Evolutionary conservation across 2,329 filamentous ascomycete species (phyloP).

Genomic region (Fusarium sp.): DNA sequence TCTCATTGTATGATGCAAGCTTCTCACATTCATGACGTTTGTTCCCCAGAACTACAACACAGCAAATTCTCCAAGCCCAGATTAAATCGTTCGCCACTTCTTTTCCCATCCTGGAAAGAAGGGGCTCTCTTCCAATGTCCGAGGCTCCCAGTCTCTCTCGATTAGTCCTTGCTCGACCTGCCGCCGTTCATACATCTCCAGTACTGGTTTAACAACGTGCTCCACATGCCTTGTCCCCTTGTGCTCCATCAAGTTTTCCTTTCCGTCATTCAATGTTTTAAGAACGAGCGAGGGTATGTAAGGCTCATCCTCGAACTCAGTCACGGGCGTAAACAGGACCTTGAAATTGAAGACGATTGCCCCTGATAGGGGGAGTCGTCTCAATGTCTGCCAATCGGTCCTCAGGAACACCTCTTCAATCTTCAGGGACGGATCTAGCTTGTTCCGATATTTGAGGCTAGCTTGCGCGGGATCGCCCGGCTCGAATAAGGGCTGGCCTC

Average conservation of each 20-base stretch:
- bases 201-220: background rate
- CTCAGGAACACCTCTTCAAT: background rate
- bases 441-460: background rate
- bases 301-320: background rate
- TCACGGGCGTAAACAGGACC: conserved; percentile 1
- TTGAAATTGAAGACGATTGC: background rate
- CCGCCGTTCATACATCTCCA: background rate
- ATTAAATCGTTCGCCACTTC: background rate
- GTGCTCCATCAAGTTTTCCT: background rate
- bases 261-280: background rate
- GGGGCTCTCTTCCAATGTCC: background rate
- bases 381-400: background rate
- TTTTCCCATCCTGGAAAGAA: conserved; percentile 6
- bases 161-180: background rate
- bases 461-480: background rate
- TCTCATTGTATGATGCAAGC: too few species aligned
- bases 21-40: too few species aligned
- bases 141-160: background rate
- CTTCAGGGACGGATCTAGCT: background rate
- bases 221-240: background rate
- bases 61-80: too few species aligned
- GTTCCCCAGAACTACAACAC: too few species aligned
- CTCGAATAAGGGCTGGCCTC: background rate
- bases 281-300: conserved; percentile 1
- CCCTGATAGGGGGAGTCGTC: background rate